Percentiles rank a stretch among this genome's conserved stretches.
phyloP scores from a whole-genome alignment of 75 land plant species.

The Picea glauca region DNA sequence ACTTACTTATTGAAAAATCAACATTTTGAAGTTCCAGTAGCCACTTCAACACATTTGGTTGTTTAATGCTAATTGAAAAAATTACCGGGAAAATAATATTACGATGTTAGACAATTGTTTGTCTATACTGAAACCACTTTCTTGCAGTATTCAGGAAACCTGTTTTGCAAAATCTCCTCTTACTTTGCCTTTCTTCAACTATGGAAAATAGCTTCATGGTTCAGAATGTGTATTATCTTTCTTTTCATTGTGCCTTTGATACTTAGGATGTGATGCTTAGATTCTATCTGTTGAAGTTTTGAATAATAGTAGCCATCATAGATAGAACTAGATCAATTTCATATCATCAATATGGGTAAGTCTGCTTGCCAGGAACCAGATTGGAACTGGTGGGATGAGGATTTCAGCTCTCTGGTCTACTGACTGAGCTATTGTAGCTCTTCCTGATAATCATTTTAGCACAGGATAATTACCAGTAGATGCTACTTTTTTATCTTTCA shows the following conservation, averaged over 20 bases:
- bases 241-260: background rate
- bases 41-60: background rate
- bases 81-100: background rate
- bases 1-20: too few relatives aligned
- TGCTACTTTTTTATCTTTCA: background rate
- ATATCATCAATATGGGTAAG: background rate
- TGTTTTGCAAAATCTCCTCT: too few relatives aligned
- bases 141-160: too few relatives aligned
- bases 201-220: background rate
- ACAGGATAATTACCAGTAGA: background rate
- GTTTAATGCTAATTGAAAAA: background rate
- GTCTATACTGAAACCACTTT: too few relatives aligned
- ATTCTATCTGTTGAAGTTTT: background rate
- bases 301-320: background rate
- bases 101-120: too few relatives aligned
- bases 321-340: background rate
- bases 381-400: too few relatives aligned
- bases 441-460: background rate
- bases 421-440: background rate
- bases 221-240: background rate
- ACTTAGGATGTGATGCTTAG: background rate
- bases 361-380: background rate
- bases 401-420: background rate
- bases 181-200: too few relatives aligned
- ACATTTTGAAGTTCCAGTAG: background rate